Percentiles rank a stretch among this genome's conserved stretches.
Conservation (phyloP, 225 moss, liverwort and hornwort genomes). For the Physcomitrellopsis africana region DNA sequence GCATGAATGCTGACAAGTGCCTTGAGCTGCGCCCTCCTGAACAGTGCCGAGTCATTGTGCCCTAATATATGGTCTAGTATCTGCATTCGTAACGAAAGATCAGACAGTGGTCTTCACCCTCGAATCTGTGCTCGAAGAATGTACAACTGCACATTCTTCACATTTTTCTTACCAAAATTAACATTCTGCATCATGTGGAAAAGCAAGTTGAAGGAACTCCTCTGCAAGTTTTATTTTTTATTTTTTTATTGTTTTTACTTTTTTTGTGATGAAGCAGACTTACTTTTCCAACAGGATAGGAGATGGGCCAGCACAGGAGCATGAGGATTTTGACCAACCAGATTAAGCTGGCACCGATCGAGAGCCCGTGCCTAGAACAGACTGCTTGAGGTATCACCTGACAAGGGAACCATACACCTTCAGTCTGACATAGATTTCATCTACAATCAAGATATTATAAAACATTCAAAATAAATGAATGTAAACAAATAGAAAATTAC, state of each 20-base stretch:
- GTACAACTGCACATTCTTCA: neutral
- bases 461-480: neutral
- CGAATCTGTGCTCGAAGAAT: neutral
- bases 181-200: neutral
- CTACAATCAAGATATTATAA: neutral
- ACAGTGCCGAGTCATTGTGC: conserved; percentile 84
- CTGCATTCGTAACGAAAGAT: conserved; percentile 36
- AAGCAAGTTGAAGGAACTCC: neutral
- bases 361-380: conserved; percentile 83
- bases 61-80: conserved; percentile 73
- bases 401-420: neutral
- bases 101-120: neutral
- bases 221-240: too few relatives aligned
- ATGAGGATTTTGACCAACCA: conserved; percentile 80
- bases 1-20: conserved; percentile 90
- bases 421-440: neutral
- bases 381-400: conserved; percentile 93
- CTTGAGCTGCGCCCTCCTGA: conserved; percentile 86
- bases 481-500: too few relatives aligned
- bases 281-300: conserved; percentile 87
- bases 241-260: too few relatives aligned
- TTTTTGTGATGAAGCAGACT: conserved; percentile 1
- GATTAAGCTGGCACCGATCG: conserved; percentile 74
- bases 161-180: neutral
- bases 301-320: conserved; percentile 70